Percentiles rank a stretch among this genome's conserved stretches.
phyloP scores from a whole-genome alignment of 371 early-diverging fungal species.

The Gilbertella persicaria region DNA sequence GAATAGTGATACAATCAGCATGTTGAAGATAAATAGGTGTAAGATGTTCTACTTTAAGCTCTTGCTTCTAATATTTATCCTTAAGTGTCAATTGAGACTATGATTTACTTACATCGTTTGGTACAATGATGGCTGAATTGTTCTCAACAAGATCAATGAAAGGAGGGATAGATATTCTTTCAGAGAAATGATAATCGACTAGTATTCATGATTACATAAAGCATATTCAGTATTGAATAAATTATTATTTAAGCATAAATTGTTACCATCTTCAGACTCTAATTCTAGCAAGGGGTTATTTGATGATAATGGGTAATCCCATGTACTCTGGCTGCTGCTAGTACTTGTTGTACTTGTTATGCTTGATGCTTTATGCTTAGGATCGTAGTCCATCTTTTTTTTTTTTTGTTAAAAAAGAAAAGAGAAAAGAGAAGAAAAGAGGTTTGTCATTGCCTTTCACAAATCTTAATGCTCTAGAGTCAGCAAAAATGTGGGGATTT shows the following conservation, averaged over 20 bases:
- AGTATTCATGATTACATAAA: background rate
- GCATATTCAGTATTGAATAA: background rate
- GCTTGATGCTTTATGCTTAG: constrained; percentile 25
- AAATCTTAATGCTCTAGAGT: background rate
- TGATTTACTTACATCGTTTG: background rate
- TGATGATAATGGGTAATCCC: constrained; percentile 1
- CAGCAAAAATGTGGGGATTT: constrained; percentile 1
- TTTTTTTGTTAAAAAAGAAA: background rate
- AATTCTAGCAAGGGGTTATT: background rate
- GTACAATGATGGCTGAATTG: background rate
- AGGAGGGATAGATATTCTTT: background rate
- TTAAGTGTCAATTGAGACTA: background rate
- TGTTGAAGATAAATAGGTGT: constrained; percentile 23
- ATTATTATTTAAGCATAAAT: background rate
- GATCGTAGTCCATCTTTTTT: constrained; percentile 23
- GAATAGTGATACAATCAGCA: constrained; percentile 15
- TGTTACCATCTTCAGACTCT: background rate
- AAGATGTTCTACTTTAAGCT: background rate
- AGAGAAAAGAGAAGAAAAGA: constrained; percentile 6
- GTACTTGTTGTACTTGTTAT: constrained; percentile 26
- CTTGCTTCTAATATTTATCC: too few relatives aligned
- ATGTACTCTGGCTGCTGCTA: constrained; percentile 10
- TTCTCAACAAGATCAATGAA: background rate
- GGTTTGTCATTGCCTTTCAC: too few relatives aligned
- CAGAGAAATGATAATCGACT: background rate